Percentiles rank a stretch among this genome's conserved stretches.
Conservation (phyloP, 2,329 filamentous ascomycete genomes). For the Botrytis medusae region DNA sequence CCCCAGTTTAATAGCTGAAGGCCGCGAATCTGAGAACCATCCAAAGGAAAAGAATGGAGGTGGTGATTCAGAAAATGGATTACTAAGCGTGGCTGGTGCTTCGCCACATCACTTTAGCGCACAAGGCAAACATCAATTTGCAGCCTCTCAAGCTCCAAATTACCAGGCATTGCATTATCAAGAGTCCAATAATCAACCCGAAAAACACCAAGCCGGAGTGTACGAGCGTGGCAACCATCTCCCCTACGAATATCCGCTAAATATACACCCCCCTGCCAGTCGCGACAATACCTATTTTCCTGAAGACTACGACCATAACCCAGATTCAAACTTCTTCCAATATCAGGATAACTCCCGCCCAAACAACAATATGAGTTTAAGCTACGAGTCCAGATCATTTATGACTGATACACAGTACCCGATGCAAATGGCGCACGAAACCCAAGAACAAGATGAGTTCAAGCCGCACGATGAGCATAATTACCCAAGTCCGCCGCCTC, state of each 20-base stretch:
- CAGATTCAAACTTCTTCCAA: constrained; percentile 11
- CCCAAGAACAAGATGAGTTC: constrained; percentile 36
- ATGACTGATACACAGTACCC: constrained; percentile 33
- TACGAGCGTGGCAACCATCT: constrained; percentile 19
- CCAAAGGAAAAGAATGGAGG: neutral
- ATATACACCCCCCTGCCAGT: neutral
- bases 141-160: constrained; percentile 3
- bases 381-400: constrained; percentile 36
- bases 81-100: constrained; percentile 19
- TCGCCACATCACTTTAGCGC: constrained; percentile 15
- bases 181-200: constrained; percentile 15
- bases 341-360: neutral
- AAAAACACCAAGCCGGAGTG: constrained; percentile 13
- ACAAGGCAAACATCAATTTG: constrained; percentile 16
- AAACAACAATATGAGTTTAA: constrained; percentile 33
- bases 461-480: constrained; percentile 32
- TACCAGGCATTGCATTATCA: constrained; percentile 8
- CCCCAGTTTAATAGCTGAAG: neutral
- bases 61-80: neutral
- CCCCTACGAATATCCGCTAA: neutral
- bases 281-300: constrained; percentile 5
- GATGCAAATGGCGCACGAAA: constrained; percentile 35
- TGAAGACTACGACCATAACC: neutral
- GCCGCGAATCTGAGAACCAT: neutral
- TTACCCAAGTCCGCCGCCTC: constrained; percentile 38